Conservation (phyloP, 1,139 yeast species). For the Magnusiomyces clavatus region DNA sequence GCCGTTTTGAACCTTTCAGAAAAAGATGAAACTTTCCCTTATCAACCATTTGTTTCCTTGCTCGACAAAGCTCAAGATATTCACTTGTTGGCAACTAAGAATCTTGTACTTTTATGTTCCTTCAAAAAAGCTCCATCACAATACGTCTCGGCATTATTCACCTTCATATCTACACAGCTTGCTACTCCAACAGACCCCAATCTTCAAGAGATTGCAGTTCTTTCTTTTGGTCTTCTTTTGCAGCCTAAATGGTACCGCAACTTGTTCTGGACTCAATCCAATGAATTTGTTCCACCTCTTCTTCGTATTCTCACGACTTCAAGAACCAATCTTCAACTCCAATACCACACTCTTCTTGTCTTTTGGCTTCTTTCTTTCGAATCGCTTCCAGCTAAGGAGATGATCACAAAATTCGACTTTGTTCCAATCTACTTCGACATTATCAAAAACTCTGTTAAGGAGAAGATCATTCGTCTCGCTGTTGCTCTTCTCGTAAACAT, state of each 20-base stretch:
- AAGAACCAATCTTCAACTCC: constrained; percentile 64
- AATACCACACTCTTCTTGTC: constrained; percentile 68
- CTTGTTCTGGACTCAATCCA: constrained; percentile 44
- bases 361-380: constrained; percentile 84
- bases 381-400: constrained; percentile 42
- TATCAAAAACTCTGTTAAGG: constrained; percentile 77
- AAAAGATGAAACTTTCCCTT: constrained; percentile 43
- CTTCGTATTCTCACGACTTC: constrained; percentile 41
- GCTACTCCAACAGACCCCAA: constrained; percentile 44
- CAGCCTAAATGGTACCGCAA: constrained; percentile 51
- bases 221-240: constrained; percentile 55
- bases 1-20: constrained; percentile 41
- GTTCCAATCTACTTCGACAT: constrained; percentile 53
- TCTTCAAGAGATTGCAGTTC: constrained; percentile 59
- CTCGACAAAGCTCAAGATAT: constrained; percentile 37
- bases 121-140: constrained; percentile 20
- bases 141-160: constrained; percentile 37
- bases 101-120: constrained; percentile 28
- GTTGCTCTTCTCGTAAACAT: constrained; percentile 57
- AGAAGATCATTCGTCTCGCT: constrained; percentile 78
- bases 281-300: constrained; percentile 50
- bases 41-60: constrained; percentile 47
- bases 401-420: constrained; percentile 41
- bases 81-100: constrained; percentile 30
- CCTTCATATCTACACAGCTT: constrained; percentile 38